Base-by-base conservation (phyloP, 164 flowering plant genomes). In the Macadamia integrifolia region DNA sequence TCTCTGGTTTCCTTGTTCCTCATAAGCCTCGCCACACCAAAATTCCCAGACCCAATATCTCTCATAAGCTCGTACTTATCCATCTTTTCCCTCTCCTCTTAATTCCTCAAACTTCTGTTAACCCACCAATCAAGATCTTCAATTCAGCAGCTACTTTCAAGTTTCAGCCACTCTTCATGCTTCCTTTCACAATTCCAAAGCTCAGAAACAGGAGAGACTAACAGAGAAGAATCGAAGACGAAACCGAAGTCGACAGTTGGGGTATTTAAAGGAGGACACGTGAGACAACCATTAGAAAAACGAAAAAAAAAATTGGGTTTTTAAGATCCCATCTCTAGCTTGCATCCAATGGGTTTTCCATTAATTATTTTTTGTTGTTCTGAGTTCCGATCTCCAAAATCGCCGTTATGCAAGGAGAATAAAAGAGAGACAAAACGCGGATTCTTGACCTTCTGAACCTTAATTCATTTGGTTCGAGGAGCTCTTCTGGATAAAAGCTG, bases 11-110 rank as follows among this genome's bases (percentile, higher is more conserved):
- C 76, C 67, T 81, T 85, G 75, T 85, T 75, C 67, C 89, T 74
- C 89, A 87, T 83, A n/a, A 87, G 81, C 81, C 92, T 82, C 0
- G 92, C 89, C 59, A 87, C 88, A 3, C 92, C 92, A 58, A 87
- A 87, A 67, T 87, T 87, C 6, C 92, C 89, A 69, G 89, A 75
- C 64, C 92, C 92, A 65, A 87, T 83, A 69, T 87, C 89, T 72
- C 77, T 85, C 68, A 87, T 80, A 50, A 78, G 72, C 78, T 87
- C 88, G 72, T 85, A 87, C 74, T 84, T 87, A 64, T 87, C 89
- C 91, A 87, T 87, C 17, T 66, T 59, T 71, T 69, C 49, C 72
- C 23, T 23, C 23, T 23, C 23, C 23, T 23, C 23, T 6, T 66
- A 23, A 23, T 23, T 23, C 23, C 23, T 23, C 23, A 23, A 23